phyloP scores from a whole-genome alignment of 1,284 basidiomycete genomes.

The Cryptococcus amylolentus region DNA sequence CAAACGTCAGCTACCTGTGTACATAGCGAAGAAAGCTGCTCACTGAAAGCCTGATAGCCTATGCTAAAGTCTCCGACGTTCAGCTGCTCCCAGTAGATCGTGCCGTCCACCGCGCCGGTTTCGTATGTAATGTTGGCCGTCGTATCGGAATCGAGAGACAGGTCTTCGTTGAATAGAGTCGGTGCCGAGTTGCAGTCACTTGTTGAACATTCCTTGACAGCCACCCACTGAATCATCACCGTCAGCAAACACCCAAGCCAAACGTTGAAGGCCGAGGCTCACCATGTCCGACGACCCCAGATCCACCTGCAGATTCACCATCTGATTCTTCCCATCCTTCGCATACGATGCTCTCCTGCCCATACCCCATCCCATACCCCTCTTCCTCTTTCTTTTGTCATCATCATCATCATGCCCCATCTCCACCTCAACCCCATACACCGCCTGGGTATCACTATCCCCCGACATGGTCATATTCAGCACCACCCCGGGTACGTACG shows the following conservation, averaged over 20 bases:
- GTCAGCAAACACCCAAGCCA: background rate
- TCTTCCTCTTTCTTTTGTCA: conserved; percentile 1
- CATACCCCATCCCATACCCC: conserved; percentile 9
- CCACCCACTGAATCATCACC: conserved; percentile 38
- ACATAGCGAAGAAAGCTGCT: conserved; percentile 7
- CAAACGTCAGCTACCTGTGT: background rate
- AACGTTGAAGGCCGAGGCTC: conserved; percentile 11
- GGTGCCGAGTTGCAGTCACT: conserved; percentile 33
- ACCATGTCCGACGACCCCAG: conserved; percentile 49
- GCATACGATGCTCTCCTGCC: conserved; percentile 13
- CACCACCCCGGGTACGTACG: conserved; percentile 37
- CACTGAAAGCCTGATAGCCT: conserved; percentile 47
- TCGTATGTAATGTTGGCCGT: conserved; percentile 33
- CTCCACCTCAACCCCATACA: conserved; percentile 36
- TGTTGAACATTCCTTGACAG: conserved; percentile 35
- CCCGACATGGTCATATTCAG: conserved; percentile 36
- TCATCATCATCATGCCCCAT: conserved; percentile 31
- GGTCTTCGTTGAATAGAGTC: conserved; percentile 29
- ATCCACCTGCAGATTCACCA: conserved; percentile 44
- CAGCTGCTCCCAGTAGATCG: conserved; percentile 49
- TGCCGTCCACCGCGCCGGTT: conserved; percentile 36
- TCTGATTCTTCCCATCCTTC: conserved; percentile 29
- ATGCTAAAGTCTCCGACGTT: conserved; percentile 39
- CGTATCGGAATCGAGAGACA: conserved; percentile 35
- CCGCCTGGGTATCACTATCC: conserved; percentile 30